phyloP scores from a whole-genome alignment of 352 stramenopile genomes.

The Elongisporangium prolatum region DNA sequence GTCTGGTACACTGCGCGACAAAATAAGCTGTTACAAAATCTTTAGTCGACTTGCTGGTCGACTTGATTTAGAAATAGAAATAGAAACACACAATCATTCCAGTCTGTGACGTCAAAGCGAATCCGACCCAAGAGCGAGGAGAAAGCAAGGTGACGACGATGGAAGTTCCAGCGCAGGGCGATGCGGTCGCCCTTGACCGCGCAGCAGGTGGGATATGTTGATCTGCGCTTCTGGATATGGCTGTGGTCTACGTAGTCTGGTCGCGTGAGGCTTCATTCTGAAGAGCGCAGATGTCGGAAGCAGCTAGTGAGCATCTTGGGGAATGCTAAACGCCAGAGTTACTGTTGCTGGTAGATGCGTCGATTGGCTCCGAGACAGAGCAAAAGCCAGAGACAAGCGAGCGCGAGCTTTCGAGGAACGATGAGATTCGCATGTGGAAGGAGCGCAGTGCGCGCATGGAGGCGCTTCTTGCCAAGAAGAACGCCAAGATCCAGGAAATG shows the following conservation, averaged over 20 bases:
- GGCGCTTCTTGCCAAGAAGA: conserved; percentile 63
- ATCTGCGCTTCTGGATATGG: neutral
- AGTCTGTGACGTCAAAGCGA: neutral
- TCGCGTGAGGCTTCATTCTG: neutral
- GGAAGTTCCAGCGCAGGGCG: neutral
- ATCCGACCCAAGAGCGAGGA: neutral
- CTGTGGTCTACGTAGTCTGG: neutral
- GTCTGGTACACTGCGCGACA: neutral
- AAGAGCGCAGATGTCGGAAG: neutral
- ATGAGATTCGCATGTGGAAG: conserved; percentile 45
- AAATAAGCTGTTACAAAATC: neutral
- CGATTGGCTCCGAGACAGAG: neutral
- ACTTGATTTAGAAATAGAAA: neutral
- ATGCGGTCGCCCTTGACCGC: neutral
- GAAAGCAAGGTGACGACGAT: neutral
- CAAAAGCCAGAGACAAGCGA: neutral
- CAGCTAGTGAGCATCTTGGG: neutral
- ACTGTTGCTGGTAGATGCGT: neutral
- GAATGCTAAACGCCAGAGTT: neutral
- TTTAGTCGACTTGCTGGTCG: neutral
- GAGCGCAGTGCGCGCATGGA: conserved; percentile 59
- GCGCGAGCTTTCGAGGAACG: neutral
- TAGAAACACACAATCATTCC: neutral
- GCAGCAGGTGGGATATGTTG: neutral
- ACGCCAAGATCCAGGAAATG: conserved; percentile 64